phyloP scores from a whole-genome alignment of 306 rosid species.

The Quercus parvula region DNA sequence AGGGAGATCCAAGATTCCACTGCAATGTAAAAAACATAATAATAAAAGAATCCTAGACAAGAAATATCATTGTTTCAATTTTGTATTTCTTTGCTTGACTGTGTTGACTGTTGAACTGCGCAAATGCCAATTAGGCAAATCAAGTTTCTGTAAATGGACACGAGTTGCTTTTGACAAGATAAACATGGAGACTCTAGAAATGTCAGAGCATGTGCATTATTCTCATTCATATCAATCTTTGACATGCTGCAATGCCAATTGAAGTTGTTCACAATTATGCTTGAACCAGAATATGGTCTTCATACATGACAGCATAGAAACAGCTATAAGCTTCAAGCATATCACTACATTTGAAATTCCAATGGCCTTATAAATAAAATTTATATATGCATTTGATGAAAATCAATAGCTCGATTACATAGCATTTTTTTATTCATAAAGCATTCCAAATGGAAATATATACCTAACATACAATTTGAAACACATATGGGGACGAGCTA shows the following conservation, averaged over 20 bases:
- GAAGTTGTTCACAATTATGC: not conserved
- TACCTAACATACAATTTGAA: not conserved
- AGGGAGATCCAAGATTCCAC: constrained; percentile 6
- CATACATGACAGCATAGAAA: not conserved
- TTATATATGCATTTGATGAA: not conserved
- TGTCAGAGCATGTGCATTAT: not conserved
- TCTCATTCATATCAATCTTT: not conserved
- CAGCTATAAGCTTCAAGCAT: not conserved
- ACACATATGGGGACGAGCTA: not conserved
- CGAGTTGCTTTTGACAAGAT: no score
- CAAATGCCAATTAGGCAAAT: not conserved
- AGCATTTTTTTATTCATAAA: not conserved
- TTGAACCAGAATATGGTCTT: not conserved
- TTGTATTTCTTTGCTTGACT: not conserved
- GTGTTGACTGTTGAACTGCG: not conserved
- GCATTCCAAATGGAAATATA: not conserved
- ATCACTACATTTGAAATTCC: not conserved
- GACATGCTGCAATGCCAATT: not conserved
- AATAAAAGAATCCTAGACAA: not conserved
- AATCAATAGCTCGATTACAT: not conserved
- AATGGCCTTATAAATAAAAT: not conserved
- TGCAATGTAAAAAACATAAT: not conserved
- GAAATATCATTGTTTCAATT: not conserved
- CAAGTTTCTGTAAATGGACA: not conserved
- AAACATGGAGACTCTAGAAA: not conserved